Percentiles rank a stretch among this genome's conserved stretches.
These are phyloP conservation scores for Endocalyx cinctus DNA, from an alignment of 2,329 filamentous ascomycete species.

Conservation along the genomic window DNA sequence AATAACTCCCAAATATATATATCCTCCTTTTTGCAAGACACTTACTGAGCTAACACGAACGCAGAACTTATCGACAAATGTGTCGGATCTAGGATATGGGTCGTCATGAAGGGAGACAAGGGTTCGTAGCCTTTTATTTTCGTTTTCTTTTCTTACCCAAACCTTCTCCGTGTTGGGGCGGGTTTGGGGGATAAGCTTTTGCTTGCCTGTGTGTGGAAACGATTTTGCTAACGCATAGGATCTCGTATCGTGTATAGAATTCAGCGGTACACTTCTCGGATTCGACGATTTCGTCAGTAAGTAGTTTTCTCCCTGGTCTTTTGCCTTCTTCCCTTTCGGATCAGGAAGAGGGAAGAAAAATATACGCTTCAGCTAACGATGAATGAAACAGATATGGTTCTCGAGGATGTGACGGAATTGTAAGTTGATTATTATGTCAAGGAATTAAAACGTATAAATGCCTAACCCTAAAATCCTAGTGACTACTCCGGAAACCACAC, in stretches of 20 bases:
- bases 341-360: too few species aligned
- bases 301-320: too few species aligned
- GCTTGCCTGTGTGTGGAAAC: background rate
- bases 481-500: slow-evolving; percentile 86
- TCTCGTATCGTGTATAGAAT: too few species aligned
- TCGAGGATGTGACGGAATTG: slow-evolving; percentile 97
- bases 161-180: too few species aligned
- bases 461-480: slow-evolving; percentile 41
- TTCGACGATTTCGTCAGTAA: slow-evolving; percentile 99
- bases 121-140: slow-evolving; percentile 52
- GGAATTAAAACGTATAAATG: slow-evolving; percentile 1
- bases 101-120: slow-evolving; percentile 99
- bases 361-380: too few species aligned
- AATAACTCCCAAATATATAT: slow-evolving; percentile 1
- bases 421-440: too few species aligned
- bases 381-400: slow-evolving; percentile 75
- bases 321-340: too few species aligned
- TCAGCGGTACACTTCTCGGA: slow-evolving; percentile 87
- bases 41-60: background rate
- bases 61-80: slow-evolving; percentile 98
- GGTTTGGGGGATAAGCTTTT: too few species aligned
- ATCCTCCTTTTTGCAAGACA: too few species aligned
- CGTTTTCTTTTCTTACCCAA: background rate
- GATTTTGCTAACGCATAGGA: too few species aligned
- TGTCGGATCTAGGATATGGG: slow-evolving; percentile 95